Base-by-base conservation (phyloP, 2,329 filamentous ascomycete genomes). In the Aspergillus neoniger region DNA sequence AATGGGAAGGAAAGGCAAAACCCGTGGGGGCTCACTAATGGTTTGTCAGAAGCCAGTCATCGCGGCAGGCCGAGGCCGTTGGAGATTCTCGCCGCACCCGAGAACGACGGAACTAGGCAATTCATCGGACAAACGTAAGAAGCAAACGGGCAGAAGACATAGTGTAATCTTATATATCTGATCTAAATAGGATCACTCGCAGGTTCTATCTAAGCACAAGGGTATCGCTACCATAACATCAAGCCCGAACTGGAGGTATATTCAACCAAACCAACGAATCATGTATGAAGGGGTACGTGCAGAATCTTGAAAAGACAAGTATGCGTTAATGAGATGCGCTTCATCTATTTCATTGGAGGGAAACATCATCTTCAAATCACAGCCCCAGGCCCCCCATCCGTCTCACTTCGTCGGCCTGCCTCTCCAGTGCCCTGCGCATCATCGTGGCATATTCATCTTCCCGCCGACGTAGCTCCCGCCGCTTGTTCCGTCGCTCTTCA, bases 401-500 rank as follows among this genome's bases (percentile, higher is more conserved):
- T 65, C 88, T 82, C 60, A 90, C 86, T 74, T 95, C 91, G 72
- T 92, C 87, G 9, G 91, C 91, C 76, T 96, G 91, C 65, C 82
- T 81, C 77, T 91, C 86, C 61, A 96, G 77, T 19, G 91, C 91
- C 67, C 83, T 80, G 64, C 91, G 84, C 90, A 96, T 93, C 66
- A 81, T 85, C 57, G 85, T 81, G n/a, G 82, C 81, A 75, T 94
- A 93, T 65, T 88, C 83, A 14, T 65, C 64, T 50, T 78, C 76
- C 41, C 70, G 70, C 49, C 74, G 72, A 52, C 69, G 70, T 38
- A 74, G 68, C 25, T 75, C 73, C n/a, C 70, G 69, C 36, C 66
- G 71, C 28, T 69, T 68, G 12, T 70, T 66, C 39, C 72, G 72
- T 58, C 70, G 68, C 30, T 67, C 72, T 32, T 77, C 67, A 0